Evolutionary conservation across 257 asterid species (phyloP).

Genomic region (Solanum neorickii): DNA sequence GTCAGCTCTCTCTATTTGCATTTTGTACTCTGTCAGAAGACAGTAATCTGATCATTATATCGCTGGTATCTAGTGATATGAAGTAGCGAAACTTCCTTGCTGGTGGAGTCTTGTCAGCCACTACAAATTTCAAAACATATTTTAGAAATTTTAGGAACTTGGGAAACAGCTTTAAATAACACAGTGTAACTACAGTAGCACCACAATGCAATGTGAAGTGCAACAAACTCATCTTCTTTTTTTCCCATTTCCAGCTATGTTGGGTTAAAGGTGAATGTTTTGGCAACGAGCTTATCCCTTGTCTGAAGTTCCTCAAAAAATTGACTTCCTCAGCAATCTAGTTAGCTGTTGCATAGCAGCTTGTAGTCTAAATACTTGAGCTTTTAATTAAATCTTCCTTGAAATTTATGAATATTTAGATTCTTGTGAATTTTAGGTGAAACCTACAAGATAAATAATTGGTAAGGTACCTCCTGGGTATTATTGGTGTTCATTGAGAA

Average conservation of each 20-base stretch:
- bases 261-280: neutral
- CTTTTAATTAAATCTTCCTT: neutral
- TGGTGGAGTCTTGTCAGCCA: neutral
- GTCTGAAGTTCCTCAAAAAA: neutral
- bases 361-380: neutral
- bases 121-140: neutral
- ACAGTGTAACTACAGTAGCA: neutral
- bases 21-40: neutral
- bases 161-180: neutral
- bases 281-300: neutral
- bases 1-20: slow-evolving; percentile 18
- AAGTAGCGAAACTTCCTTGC: neutral
- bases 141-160: neutral
- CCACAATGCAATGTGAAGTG: neutral
- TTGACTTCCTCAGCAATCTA: neutral
- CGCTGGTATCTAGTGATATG: neutral
- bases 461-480: neutral
- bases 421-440: neutral
- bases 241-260: neutral
- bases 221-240: neutral
- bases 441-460: neutral
- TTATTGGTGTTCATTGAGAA: neutral
- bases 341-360: neutral
- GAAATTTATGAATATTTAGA: neutral
- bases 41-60: neutral